phyloP scores from a whole-genome alignment of 352 stramenopile genomes.

The Phytophthora cactorum region DNA sequence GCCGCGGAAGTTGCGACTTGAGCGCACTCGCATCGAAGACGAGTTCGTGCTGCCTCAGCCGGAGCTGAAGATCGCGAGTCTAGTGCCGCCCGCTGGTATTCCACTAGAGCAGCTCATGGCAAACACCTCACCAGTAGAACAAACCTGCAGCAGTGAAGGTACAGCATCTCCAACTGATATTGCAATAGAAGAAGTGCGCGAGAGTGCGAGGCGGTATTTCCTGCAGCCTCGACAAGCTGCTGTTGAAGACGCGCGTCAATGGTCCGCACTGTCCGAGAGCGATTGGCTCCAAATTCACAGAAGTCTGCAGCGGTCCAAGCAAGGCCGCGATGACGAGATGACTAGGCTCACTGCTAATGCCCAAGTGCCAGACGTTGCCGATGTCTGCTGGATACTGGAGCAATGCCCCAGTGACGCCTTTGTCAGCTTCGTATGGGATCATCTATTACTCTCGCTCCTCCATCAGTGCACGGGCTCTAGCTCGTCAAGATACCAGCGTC shows the following conservation, averaged over 20 bases:
- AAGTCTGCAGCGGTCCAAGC: constrained; percentile 16
- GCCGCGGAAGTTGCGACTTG: constrained; percentile 24
- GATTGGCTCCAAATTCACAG: constrained; percentile 53
- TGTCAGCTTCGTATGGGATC: constrained; percentile 56
- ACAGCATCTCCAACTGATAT: not conserved
- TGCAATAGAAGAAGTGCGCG: constrained; percentile 6
- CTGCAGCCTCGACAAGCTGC: constrained; percentile 31
- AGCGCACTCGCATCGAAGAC: constrained; percentile 39
- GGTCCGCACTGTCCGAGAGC: constrained; percentile 40
- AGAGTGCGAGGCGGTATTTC: constrained; percentile 39
- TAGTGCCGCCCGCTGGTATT: constrained; percentile 42
- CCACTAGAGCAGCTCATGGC: constrained; percentile 35
- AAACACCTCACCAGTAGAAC: not conserved
- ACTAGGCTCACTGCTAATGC: not conserved
- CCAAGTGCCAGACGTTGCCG: constrained; percentile 21
- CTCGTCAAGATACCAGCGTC: constrained; percentile 4
- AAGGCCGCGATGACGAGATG: constrained; percentile 10
- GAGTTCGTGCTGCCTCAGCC: constrained; percentile 62
- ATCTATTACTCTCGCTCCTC: constrained; percentile 50
- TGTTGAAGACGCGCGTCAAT: constrained; percentile 30
- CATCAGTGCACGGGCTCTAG: constrained; percentile 11
- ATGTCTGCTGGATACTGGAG: constrained; percentile 46
- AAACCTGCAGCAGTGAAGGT: not conserved
- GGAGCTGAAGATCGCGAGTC: constrained; percentile 38
- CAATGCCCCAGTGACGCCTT: constrained; percentile 52